Percentiles rank a stretch among this genome's conserved stretches.
These are phyloP conservation scores for Yamadazyma spencermartinsiae DNA, from an alignment of 1,139 yeast genomes.

Conservation along the genomic window DNA sequence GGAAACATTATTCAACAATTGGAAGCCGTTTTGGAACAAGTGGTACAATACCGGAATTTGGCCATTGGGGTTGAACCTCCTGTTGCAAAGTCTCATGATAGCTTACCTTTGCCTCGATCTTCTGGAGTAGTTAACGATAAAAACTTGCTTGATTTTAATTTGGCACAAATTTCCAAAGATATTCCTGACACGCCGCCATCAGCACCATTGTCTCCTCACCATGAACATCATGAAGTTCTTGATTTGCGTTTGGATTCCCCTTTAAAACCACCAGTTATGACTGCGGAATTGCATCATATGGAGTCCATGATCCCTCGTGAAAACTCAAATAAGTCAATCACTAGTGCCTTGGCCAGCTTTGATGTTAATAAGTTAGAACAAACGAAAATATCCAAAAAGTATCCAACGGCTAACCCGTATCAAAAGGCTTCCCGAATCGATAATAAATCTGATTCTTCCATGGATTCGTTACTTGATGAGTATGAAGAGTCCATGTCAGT, in stretches of 20 bases:
- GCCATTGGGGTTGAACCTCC: conserved; percentile 16
- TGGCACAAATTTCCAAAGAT: conserved; percentile 20
- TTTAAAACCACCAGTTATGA: conserved; percentile 11
- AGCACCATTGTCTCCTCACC: conserved; percentile 43
- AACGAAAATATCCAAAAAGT: conserved; percentile 20
- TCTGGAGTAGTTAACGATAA: too few species aligned
- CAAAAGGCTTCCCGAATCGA: conserved; percentile 5
- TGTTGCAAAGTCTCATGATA: background rate
- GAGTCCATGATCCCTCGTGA: conserved; percentile 14
- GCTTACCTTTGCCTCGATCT: too few species aligned
- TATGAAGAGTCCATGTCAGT: conserved; percentile 45
- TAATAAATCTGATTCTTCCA: conserved; percentile 37
- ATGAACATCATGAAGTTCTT: conserved; percentile 11
- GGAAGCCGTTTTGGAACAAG: conserved; percentile 37
- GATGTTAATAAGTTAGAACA: conserved; percentile 19
- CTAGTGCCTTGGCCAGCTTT: conserved; percentile 35
- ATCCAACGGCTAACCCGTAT: conserved; percentile 5
- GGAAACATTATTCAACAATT: conserved; percentile 29
- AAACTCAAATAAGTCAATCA: conserved; percentile 25
- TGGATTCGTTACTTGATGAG: conserved; percentile 55
- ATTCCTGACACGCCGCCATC: conserved; percentile 52
- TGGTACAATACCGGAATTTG: conserved; percentile 50
- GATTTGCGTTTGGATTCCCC: conserved; percentile 11
- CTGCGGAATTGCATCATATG: conserved; percentile 11
- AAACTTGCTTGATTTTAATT: conserved; percentile 9